phyloP scores from a whole-genome alignment of 2,329 filamentous ascomycete genomes.

The Colletotrichum spaethianum region DNA sequence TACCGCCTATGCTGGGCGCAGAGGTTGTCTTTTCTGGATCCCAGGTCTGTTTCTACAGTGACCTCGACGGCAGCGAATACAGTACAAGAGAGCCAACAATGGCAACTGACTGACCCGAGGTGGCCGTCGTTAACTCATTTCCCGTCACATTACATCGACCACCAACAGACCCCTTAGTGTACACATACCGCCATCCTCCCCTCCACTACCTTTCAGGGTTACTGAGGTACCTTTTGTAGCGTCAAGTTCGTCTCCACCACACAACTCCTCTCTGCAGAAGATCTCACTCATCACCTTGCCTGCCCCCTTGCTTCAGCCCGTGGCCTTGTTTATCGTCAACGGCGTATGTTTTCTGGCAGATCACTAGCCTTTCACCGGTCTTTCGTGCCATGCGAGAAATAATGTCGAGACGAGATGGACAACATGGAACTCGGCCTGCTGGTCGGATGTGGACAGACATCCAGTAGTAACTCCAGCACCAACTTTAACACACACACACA shows the following conservation, averaged over 20 bases:
- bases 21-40: neutral
- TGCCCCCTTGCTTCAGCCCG: neutral
- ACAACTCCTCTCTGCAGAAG: neutral
- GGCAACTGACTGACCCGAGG: neutral
- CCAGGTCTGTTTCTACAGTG: neutral
- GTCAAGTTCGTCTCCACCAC: neutral
- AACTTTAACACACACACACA: neutral
- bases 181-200: neutral
- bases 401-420: neutral
- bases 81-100: too few relatives aligned
- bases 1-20: neutral
- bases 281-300: slow-evolving; percentile 1
- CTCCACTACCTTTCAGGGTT: neutral
- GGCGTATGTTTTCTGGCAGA: neutral
- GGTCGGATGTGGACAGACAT: neutral
- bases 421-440: neutral
- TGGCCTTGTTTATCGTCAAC: neutral
- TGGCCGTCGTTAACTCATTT: neutral
- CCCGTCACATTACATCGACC: neutral
- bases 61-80: neutral
- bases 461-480: slow-evolving; percentile 2
- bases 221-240: slow-evolving; percentile 18
- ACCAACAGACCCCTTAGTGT: neutral
- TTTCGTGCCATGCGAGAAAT: neutral
- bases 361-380: neutral